Percentiles rank a stretch among this genome's conserved stretches.
Conservation (phyloP, 768 basidiomycete species). For the Russula sp. region DNA sequence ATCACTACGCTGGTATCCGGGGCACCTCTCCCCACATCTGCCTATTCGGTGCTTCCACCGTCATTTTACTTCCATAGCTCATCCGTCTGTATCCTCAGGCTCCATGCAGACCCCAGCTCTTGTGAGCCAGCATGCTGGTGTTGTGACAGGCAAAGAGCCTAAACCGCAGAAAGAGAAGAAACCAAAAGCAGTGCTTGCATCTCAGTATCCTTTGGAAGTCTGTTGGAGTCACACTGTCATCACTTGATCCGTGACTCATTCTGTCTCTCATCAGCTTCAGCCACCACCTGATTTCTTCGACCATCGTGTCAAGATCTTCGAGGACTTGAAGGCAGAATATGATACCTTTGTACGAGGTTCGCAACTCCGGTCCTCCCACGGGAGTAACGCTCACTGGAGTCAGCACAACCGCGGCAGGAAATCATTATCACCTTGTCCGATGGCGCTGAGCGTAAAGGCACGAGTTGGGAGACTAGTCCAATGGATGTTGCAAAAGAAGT, state of each 20-base stretch:
- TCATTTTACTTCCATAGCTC: conserved; percentile 41
- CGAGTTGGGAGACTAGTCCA: conserved; percentile 92
- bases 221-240: neutral
- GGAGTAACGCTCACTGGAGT: conserved; percentile 9
- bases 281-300: conserved; percentile 85
- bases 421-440: conserved; percentile 83
- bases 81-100: conserved; percentile 46
- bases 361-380: neutral
- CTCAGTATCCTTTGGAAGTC: conserved; percentile 63
- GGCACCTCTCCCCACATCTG: conserved; percentile 12
- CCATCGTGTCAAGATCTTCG: conserved; percentile 85
- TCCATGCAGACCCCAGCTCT: conserved; percentile 43
- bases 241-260: conserved; percentile 13
- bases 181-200: conserved; percentile 32
- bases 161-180: conserved; percentile 43
- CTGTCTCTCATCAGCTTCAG: conserved; percentile 46
- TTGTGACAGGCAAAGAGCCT: conserved; percentile 24
- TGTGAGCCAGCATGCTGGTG: conserved; percentile 7
- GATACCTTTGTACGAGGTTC: conserved; percentile 74
- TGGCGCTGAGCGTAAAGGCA: conserved; percentile 77
- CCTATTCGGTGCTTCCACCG: conserved; percentile 24
- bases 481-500: conserved; percentile 86
- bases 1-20: conserved; percentile 11
- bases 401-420: conserved; percentile 75
- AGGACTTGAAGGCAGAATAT: conserved; percentile 77